Evolutionary conservation across 2,329 filamentous ascomycete genomes (phyloP).

Genomic region (Berkeleyomyces basicola): DNA sequence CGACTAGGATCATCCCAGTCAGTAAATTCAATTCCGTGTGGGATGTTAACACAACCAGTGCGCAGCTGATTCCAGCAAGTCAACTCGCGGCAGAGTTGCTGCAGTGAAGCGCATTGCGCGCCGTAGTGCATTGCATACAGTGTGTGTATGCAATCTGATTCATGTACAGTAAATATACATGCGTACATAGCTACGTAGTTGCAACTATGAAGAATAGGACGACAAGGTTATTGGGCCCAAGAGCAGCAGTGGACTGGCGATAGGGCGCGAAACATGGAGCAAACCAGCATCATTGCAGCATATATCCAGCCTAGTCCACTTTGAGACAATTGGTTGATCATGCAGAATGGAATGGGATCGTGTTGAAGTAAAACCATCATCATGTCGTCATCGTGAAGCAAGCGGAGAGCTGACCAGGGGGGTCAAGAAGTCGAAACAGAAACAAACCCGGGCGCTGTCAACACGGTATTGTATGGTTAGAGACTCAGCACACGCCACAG

Average conservation of each 20-base stretch:
- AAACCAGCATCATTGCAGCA: neutral
- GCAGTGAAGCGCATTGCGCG: neutral
- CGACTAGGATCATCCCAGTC: too few species aligned
- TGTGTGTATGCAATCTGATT: neutral
- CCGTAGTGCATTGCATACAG: neutral
- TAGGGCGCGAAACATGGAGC: neutral
- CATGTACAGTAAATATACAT: neutral
- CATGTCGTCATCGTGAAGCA: neutral
- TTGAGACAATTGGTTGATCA: neutral
- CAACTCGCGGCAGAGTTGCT: neutral
- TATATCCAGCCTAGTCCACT: neutral
- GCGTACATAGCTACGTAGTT: neutral
- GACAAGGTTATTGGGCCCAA: neutral
- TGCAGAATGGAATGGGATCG: neutral
- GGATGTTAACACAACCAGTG: too few species aligned
- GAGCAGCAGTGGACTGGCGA: neutral
- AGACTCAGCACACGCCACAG: too few species aligned
- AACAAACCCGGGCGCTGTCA: too few species aligned
- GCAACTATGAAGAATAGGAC: neutral
- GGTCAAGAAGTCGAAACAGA: neutral
- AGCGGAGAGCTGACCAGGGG: neutral
- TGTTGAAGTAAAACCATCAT: neutral
- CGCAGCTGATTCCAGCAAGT: too few species aligned
- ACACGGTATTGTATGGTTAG: too few species aligned
- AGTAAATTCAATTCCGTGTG: too few species aligned